Conservation (phyloP, 176 grass and related monocot species). For the Avena eriantha region DNA sequence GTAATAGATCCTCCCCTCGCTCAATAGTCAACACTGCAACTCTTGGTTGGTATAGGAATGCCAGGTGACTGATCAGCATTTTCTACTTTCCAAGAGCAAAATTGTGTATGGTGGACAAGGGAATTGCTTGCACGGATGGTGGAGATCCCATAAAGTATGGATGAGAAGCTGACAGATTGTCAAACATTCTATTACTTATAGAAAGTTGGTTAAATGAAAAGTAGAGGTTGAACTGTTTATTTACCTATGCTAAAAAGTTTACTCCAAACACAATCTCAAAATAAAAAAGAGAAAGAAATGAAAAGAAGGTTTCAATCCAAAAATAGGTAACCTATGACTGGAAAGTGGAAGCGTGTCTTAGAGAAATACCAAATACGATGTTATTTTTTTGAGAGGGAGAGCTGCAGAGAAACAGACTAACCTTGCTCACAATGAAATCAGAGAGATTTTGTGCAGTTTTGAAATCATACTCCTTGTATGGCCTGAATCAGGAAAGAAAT, state of each 20-base stretch:
- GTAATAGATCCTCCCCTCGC: conserved; percentile 22
- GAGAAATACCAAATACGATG: too few species aligned
- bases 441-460: conserved; percentile 55
- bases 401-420: conserved; percentile 26
- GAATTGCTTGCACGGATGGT: conserved; percentile 62
- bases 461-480: conserved; percentile 45
- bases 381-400: too few species aligned
- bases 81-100: conserved; percentile 51
- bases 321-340: background rate
- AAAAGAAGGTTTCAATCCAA: background rate
- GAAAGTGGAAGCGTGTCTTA: conserved; percentile 11
- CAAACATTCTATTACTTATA: conserved; percentile 7
- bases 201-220: background rate
- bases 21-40: background rate
- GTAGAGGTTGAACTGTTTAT: background rate
- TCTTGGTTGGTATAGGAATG: conserved; percentile 52
- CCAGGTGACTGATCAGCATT: conserved; percentile 29
- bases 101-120: conserved; percentile 58
- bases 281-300: background rate
- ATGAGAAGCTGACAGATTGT: conserved; percentile 60
- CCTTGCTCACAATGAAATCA: conserved; percentile 64
- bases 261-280: conserved; percentile 20
- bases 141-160: conserved; percentile 63
- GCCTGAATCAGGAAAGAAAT: conserved; percentile 19
- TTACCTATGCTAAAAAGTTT: conserved; percentile 10